Evolutionary conservation across 176 grass and related monocot species (phyloP).

Genomic region (Puya raimondii): DNA sequence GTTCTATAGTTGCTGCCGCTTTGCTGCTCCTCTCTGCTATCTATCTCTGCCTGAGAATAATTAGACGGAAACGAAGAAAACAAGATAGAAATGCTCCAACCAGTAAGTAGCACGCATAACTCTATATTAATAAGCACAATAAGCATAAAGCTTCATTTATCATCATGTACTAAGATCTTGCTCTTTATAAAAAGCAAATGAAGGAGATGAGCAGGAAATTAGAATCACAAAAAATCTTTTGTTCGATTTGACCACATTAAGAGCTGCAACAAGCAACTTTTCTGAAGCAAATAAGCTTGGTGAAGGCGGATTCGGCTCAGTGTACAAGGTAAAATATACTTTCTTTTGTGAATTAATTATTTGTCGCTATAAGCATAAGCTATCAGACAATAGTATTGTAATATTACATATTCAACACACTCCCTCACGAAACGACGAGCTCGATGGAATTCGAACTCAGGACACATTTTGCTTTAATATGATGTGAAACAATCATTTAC

Average conservation of each 20-base stretch:
- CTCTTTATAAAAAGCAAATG: neutral
- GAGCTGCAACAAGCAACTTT: constrained; percentile 40
- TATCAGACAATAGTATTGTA: too few species aligned
- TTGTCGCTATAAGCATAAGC: neutral
- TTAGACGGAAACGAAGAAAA: neutral
- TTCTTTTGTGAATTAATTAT: too few species aligned
- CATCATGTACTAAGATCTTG: neutral
- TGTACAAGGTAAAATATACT: constrained; percentile 39
- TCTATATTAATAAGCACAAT: neutral
- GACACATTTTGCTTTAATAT: too few species aligned
- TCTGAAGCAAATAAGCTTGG: constrained; percentile 49
- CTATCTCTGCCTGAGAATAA: constrained; percentile 13
- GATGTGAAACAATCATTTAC: too few species aligned
- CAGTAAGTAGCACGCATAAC: neutral
- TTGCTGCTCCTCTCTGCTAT: constrained; percentile 20
- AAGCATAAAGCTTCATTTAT: neutral
- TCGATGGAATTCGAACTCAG: too few species aligned
- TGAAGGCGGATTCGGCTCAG: constrained; percentile 48
- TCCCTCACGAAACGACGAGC: neutral
- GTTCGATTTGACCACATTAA: constrained; percentile 31
- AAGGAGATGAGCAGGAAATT: constrained; percentile 17
- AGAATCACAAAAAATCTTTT: constrained; percentile 10
- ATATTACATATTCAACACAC: neutral
- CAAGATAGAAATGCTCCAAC: neutral
- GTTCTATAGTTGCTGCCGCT: neutral